Evolutionary conservation across 305 asterid species (phyloP), one percentile per base, ranked within the genome.

Genomic region (Nicotiana rustica): DNA sequence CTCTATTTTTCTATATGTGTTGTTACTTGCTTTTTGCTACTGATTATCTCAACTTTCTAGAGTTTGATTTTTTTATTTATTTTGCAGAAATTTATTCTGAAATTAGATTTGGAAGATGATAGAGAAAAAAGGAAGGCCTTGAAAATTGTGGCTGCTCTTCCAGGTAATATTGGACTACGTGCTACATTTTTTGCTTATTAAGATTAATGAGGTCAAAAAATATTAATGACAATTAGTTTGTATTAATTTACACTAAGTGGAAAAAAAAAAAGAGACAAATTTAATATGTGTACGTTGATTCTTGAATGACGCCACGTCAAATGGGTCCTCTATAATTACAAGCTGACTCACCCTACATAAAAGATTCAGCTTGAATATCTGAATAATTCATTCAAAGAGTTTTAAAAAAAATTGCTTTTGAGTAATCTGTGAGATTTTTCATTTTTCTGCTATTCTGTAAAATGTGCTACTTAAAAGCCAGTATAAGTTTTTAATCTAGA

Each of bases 91-190:
- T 88, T 90, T 84, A 91, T 88, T 83, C 47, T 92, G 87, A 91
- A 87, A 83, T 84, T 92, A 91, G 94, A 90, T 71, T 84, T 91
- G 89, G 86, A 84, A 83, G 94, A 91, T n/a, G 91, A 84, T 25
- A 82, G 44, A 36, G 96, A 92, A 82, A 89, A 89, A 77, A 78
- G 96, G 67, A 91, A 87, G 89, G 96, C 91, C 86, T 49, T 92
- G 87, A 91, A 92, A 83, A 89, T 91, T 8, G 93, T 91, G 64
- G 38, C 93, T 29, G 36, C 93, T 14, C 93, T 91, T 38, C 61
- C 92, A 67, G 96, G 96, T 92, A 76, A 69, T 62, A 25, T 21
- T 25, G 29, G 36, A 64, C 17, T 9, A 1, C 17, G 4, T 52
- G 4, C 8, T 38, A 61, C 31, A 41, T 60, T 4, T 33, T 12